Evolutionary conservation across 176 grass and related monocot species (phyloP).

Genomic region (Oropetium thomaeum): DNA sequence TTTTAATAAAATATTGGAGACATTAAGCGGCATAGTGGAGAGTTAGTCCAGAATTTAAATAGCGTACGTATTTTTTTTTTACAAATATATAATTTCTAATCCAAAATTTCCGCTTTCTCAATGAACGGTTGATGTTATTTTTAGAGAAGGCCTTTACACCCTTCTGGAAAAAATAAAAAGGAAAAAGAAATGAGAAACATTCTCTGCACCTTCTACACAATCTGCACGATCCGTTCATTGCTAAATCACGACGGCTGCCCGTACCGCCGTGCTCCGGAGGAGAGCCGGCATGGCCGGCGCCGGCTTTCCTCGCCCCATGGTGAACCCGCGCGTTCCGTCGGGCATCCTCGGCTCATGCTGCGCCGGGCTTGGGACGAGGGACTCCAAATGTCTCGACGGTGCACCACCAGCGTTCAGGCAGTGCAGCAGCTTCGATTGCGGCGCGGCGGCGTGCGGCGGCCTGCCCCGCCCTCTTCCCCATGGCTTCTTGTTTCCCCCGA

Average conservation of each 20-base stretch:
- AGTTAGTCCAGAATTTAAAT: too few species aligned
- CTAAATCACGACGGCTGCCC: not conserved
- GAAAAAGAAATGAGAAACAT: too few species aligned
- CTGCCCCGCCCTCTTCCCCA: conserved; percentile 56
- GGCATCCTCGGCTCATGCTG: conserved; percentile 54
- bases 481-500: not conserved
- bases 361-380: conserved; percentile 16
- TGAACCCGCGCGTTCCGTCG: conserved; percentile 61
- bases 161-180: too few species aligned
- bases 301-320: conserved; percentile 48
- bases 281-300: not conserved
- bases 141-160: too few species aligned
- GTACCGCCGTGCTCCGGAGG: not conserved
- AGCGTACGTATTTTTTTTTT: too few species aligned
- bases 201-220: too few species aligned
- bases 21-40: too few species aligned
- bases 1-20: too few species aligned
- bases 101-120: too few species aligned
- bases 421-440: not conserved
- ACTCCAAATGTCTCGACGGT: not conserved
- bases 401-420: not conserved
- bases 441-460: conserved; percentile 29
- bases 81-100: too few species aligned
- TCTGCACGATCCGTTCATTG: too few species aligned
- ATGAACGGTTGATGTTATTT: too few species aligned